Conservation (phyloP, 129 eudicot genomes). For the Logfia minima region DNA sequence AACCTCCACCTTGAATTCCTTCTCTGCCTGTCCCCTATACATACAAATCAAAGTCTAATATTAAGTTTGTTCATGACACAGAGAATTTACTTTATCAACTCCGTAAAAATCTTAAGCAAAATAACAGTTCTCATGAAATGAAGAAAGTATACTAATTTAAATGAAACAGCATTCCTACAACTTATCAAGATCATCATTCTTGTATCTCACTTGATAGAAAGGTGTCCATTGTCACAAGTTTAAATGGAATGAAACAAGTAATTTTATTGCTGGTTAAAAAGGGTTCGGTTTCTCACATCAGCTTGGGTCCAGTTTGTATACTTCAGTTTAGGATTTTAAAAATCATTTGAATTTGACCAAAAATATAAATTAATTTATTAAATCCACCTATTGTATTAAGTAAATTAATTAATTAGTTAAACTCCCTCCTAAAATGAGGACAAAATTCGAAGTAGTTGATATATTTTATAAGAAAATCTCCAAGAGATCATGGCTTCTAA, state of each 20-base stretch:
- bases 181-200: not conserved
- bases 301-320: too few species aligned
- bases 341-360: too few species aligned
- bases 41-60: not conserved
- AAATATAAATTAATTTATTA: too few species aligned
- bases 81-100: not conserved
- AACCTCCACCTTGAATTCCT: slow-evolving; percentile 93
- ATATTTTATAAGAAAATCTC: not conserved
- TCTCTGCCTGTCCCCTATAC: slow-evolving; percentile 91
- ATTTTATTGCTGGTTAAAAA: too few species aligned
- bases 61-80: not conserved
- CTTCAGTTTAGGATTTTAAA: too few species aligned
- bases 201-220: too few species aligned
- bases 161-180: not conserved
- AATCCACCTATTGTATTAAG: not conserved
- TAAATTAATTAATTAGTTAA: not conserved
- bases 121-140: too few species aligned
- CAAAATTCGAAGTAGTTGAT: not conserved
- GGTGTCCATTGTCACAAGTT: too few species aligned
- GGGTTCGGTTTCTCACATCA: not conserved
- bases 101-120: not conserved
- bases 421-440: not conserved
- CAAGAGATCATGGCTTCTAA: slow-evolving; percentile 17
- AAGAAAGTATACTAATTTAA: too few species aligned
- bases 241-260: too few species aligned